Conservation (phyloP, 2,329 filamentous ascomycete species). For the Hawksworthiomyces lignivorus region DNA sequence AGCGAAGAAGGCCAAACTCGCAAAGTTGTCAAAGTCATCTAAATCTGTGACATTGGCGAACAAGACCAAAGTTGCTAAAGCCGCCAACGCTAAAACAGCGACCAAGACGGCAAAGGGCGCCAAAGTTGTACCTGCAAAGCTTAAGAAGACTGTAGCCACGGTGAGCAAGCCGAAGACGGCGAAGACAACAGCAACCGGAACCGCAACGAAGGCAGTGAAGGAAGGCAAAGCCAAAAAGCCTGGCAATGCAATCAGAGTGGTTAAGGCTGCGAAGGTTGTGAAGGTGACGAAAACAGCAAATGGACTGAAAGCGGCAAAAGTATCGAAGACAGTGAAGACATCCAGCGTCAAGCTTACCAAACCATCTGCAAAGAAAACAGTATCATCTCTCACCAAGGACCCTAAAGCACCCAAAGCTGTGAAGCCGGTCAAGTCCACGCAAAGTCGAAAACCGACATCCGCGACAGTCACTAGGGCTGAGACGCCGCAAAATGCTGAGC, state of each 20-base stretch:
- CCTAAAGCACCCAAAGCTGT: neutral
- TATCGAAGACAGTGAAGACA: neutral
- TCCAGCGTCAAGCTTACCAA: neutral
- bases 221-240: constrained; percentile 16
- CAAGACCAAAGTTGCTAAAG: neutral
- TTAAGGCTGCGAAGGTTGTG: constrained; percentile 19
- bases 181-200: constrained; percentile 31
- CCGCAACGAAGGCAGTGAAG: neutral
- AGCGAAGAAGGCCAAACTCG: constrained; percentile 1
- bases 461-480: no score
- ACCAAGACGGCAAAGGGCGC: neutral
- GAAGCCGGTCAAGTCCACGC: neutral
- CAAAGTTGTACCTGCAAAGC: neutral
- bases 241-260: constrained; percentile 40
- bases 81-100: neutral
- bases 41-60: neutral
- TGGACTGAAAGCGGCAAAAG: constrained; percentile 8
- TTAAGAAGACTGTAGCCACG: neutral
- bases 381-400: no score
- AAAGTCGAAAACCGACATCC: no score
- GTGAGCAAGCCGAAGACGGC: constrained; percentile 12
- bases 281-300: constrained; percentile 25
- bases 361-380: neutral
- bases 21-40: constrained; percentile 4
- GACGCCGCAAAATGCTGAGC: neutral